These are phyloP conservation scores for Penicillium argentinense DNA, from an alignment of 495 filamentous ascomycete species.

Conservation along the genomic window DNA sequence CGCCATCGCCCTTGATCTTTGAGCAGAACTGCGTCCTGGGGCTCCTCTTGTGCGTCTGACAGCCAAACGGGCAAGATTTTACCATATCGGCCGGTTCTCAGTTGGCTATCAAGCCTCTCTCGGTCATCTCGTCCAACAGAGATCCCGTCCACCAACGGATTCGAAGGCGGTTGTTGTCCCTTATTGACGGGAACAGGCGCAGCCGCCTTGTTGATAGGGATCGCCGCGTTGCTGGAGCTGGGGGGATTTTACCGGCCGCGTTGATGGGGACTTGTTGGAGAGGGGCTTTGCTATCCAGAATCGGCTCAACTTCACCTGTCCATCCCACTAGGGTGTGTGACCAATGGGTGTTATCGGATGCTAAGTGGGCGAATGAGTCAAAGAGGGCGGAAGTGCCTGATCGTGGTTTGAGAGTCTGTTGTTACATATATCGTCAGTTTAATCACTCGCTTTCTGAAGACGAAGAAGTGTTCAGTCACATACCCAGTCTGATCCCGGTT, in stretches of 20 bases:
- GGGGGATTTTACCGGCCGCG: slow-evolving; percentile 23
- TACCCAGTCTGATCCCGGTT: slow-evolving; percentile 74
- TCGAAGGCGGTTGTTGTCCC: slow-evolving; percentile 48
- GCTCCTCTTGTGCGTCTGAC: slow-evolving; percentile 63
- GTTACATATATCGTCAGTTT: slow-evolving; percentile 6
- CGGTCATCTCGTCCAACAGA: slow-evolving; percentile 65
- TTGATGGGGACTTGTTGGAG: slow-evolving; percentile 37
- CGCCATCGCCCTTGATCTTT: slow-evolving; percentile 82
- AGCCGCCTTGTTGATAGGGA: slow-evolving; percentile 57
- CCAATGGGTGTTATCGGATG: slow-evolving; percentile 73
- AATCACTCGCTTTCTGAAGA: not conserved
- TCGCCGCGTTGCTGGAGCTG: slow-evolving; percentile 12
- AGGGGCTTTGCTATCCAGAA: slow-evolving; percentile 35
- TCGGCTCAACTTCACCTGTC: slow-evolving; percentile 81
- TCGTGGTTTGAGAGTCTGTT: slow-evolving; percentile 58
- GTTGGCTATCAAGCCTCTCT: slow-evolving; percentile 62
- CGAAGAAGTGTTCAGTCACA: slow-evolving; percentile 15
- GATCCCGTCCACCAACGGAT: slow-evolving; percentile 61
- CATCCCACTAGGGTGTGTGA: slow-evolving; percentile 86
- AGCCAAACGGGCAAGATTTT: slow-evolving; percentile 85
- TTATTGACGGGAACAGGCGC: slow-evolving; percentile 71
- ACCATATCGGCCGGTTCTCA: slow-evolving; percentile 66
- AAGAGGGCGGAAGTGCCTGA: slow-evolving; percentile 85
- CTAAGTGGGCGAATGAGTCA: slow-evolving; percentile 82
- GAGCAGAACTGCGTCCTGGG: slow-evolving; percentile 62